Evolutionary conservation across 1,139 yeast genomes (phyloP).

Genomic region (Protomyces macrosporus): DNA sequence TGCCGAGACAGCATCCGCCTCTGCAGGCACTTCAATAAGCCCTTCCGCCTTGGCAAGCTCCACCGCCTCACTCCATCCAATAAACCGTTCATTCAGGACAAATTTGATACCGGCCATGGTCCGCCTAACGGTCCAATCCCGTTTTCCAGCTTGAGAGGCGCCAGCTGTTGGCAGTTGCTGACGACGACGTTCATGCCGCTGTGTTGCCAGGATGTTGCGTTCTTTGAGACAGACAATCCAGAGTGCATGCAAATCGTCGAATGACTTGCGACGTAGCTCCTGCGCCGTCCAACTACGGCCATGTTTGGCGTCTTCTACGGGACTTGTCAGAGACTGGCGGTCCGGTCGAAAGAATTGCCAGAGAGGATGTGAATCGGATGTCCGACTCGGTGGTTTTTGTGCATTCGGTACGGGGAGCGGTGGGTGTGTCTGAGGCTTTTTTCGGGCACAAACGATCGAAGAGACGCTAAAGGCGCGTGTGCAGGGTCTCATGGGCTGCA

Average conservation of each 20-base stretch:
- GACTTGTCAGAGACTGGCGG: slow-evolving; percentile 44
- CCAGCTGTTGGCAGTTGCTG: slow-evolving; percentile 12
- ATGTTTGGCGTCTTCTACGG: slow-evolving; percentile 23
- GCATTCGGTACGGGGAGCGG: slow-evolving; percentile 23
- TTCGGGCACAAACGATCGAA: not conserved
- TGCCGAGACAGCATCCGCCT: not conserved
- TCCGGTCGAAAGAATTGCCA: slow-evolving; percentile 80
- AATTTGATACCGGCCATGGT: slow-evolving; percentile 30
- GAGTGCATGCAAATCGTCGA: slow-evolving; percentile 81
- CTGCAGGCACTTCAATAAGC: not conserved
- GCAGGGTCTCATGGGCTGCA: not conserved
- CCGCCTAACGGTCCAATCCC: slow-evolving; percentile 24
- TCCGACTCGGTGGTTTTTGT: slow-evolving; percentile 3
- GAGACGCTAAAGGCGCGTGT: not conserved
- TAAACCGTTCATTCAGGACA: slow-evolving; percentile 28
- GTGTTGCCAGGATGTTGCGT: slow-evolving; percentile 73
- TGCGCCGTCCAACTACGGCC: slow-evolving; percentile 85
- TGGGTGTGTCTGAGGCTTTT: slow-evolving; percentile 1
- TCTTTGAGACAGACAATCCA: slow-evolving; percentile 88
- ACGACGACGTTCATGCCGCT: slow-evolving; percentile 49
- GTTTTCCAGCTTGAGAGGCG: not conserved
- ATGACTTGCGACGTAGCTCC: slow-evolving; percentile 83
- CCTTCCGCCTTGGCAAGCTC: slow-evolving; percentile 25
- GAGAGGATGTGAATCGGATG: slow-evolving; percentile 75
- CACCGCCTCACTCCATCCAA: slow-evolving; percentile 27